Conservation (phyloP, 805 yeast species). For the Myxozyma neotropica region DNA sequence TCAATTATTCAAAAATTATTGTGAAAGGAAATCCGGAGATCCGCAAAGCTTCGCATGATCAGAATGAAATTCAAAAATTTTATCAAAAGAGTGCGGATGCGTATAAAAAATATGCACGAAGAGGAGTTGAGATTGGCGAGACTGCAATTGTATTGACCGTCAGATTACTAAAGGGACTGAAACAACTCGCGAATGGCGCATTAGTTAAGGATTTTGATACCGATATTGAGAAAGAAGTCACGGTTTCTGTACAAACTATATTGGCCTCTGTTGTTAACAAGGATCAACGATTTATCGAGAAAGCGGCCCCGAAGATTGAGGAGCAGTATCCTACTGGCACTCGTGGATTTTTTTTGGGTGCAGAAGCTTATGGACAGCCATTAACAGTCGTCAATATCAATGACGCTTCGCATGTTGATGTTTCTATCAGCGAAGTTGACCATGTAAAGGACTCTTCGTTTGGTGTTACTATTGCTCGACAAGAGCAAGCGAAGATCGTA, state of each 20-base stretch:
- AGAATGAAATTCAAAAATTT: constrained; percentile 4
- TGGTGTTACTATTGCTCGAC: constrained; percentile 61
- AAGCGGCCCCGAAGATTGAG: constrained; percentile 73
- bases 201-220: constrained; percentile 68
- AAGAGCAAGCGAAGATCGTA: constrained; percentile 55
- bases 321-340: constrained; percentile 79
- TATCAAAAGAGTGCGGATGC: constrained; percentile 3
- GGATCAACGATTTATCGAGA: constrained; percentile 73
- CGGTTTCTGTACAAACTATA: constrained; percentile 76
- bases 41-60: constrained; percentile 1
- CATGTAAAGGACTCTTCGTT: constrained; percentile 57
- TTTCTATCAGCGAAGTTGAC: constrained; percentile 35
- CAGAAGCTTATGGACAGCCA: constrained; percentile 82
- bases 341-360: constrained; percentile 78
- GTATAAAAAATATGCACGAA: constrained; percentile 14
- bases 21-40: constrained; percentile 33
- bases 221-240: constrained; percentile 47
- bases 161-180: constrained; percentile 75
- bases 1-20: constrained; percentile 50
- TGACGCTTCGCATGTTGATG: constrained; percentile 41
- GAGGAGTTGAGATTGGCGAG: constrained; percentile 62
- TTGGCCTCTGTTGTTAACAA: constrained; percentile 72
- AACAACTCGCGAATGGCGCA: constrained; percentile 71
- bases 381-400: constrained; percentile 49
- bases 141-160: constrained; percentile 67